These are phyloP conservation scores for Apiotrichum veenhuisii DNA, from an alignment of 1,284 basidiomycete species.

Conservation along the genomic window DNA sequence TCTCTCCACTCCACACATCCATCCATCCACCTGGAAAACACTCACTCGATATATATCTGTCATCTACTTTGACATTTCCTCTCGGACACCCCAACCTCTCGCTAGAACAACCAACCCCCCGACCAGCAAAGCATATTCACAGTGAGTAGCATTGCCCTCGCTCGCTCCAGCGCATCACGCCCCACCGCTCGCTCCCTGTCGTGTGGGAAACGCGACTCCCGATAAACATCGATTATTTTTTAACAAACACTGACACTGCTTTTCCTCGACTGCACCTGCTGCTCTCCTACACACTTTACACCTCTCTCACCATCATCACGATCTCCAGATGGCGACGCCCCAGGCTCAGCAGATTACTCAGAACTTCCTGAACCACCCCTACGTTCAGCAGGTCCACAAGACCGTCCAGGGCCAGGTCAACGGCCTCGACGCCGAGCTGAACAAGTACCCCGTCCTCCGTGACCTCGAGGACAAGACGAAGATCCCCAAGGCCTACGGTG, in stretches of 20 bases:
- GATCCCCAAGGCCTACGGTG: conserved; percentile 88
- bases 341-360: conserved; percentile 54
- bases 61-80: not conserved
- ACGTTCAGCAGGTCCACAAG: conserved; percentile 71
- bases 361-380: conserved; percentile 65
- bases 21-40: not conserved
- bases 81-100: no score
- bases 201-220: not conserved
- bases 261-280: no score
- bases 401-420: conserved; percentile 69
- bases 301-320: not conserved
- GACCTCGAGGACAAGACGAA: conserved; percentile 83
- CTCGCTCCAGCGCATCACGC: not conserved
- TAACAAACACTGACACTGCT: not conserved
- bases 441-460: conserved; percentile 82
- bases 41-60: not conserved
- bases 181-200: not conserved
- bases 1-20: not conserved
- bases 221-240: not conserved
- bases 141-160: not conserved
- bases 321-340: conserved; percentile 34
- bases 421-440: conserved; percentile 94
- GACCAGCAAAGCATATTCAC: no score
- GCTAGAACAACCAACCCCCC: not conserved
- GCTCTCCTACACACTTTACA: not conserved